A percentile compares a stretch with the other conserved stretches of the same genome.
Evolutionary conservation across 208 protist genomes (phyloP).

Genomic region (Sergeia podlipaevii): DNA sequence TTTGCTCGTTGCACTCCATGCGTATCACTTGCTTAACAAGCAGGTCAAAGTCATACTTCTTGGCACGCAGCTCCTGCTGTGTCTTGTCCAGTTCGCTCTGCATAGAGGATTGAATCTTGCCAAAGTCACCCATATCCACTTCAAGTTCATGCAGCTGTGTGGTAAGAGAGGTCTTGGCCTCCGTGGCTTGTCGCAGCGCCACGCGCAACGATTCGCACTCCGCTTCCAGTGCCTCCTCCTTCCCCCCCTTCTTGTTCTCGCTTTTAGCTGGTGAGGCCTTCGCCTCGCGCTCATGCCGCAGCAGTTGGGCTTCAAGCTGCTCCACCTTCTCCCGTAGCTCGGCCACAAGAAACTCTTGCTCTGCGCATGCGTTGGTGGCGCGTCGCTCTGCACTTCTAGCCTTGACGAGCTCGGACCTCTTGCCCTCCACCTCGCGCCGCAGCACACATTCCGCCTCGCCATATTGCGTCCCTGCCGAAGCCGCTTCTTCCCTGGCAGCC

Average conservation of each 20-base stretch:
- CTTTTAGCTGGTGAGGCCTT: not conserved
- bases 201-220: slow-evolving; percentile 2
- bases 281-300: not conserved
- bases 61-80: slow-evolving; percentile 46
- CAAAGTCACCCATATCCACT: slow-evolving; percentile 58
- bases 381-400: no score
- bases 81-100: slow-evolving; percentile 36
- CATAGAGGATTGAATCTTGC: slow-evolving; percentile 48
- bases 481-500: slow-evolving; percentile 3
- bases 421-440: not conserved
- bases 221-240: not conserved
- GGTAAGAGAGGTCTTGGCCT: slow-evolving; percentile 19
- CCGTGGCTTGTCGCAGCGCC: slow-evolving; percentile 17
- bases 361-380: no score
- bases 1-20: slow-evolving; percentile 41
- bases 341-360: slow-evolving; percentile 11
- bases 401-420: slow-evolving; percentile 1
- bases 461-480: slow-evolving; percentile 7
- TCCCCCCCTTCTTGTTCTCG: not conserved
- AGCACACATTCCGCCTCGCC: no score
- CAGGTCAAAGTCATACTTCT: slow-evolving; percentile 50
- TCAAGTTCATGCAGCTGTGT: slow-evolving; percentile 55
- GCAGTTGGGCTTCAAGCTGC: not conserved
- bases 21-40: slow-evolving; percentile 42
- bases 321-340: slow-evolving; percentile 12